phyloP scores from a whole-genome alignment of 2,329 filamentous ascomycete species.

The Massarina eburnea region DNA sequence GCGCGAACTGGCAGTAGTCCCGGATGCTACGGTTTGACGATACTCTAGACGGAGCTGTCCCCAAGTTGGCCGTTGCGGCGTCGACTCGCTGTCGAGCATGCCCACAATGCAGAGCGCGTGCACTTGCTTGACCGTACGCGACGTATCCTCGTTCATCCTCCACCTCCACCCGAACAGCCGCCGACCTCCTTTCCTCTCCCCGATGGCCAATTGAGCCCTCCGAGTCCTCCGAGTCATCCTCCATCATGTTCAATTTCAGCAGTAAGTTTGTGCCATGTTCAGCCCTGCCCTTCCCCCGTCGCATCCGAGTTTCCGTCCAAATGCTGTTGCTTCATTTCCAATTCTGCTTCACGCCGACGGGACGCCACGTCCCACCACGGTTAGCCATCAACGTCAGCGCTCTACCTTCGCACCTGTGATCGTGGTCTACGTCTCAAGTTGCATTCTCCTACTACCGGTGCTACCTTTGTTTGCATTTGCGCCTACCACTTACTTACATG shows the following conservation, averaged over 20 bases:
- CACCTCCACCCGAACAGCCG: neutral
- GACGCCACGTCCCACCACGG: slow-evolving; percentile 12
- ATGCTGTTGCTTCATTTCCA: neutral
- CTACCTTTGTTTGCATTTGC: neutral
- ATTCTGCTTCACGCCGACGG: neutral
- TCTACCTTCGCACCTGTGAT: neutral
- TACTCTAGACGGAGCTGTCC: too few relatives aligned
- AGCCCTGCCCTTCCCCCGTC: slow-evolving; percentile 3
- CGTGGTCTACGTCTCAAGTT: neutral
- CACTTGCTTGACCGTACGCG: neutral
- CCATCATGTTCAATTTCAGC: slow-evolving; percentile 41
- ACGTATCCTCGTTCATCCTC: slow-evolving; percentile 1
- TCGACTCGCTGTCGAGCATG: too few relatives aligned
- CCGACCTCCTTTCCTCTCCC: slow-evolving; percentile 1
- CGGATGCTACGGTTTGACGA: too few relatives aligned
- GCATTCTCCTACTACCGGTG: too few relatives aligned
- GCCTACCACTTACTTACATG: slow-evolving; percentile 10
- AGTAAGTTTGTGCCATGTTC: slow-evolving; percentile 27
- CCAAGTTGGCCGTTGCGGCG: too few relatives aligned
- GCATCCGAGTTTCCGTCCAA: slow-evolving; percentile 1
- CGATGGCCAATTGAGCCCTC: slow-evolving; percentile 4
- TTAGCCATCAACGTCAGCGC: slow-evolving; percentile 2
- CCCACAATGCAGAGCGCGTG: neutral
- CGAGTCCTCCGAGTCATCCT: slow-evolving; percentile 1
- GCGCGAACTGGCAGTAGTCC: too few relatives aligned